Conservation (phyloP, 2,329 filamentous ascomycete genomes). For the Magnaporthiopsis poae region DNA sequence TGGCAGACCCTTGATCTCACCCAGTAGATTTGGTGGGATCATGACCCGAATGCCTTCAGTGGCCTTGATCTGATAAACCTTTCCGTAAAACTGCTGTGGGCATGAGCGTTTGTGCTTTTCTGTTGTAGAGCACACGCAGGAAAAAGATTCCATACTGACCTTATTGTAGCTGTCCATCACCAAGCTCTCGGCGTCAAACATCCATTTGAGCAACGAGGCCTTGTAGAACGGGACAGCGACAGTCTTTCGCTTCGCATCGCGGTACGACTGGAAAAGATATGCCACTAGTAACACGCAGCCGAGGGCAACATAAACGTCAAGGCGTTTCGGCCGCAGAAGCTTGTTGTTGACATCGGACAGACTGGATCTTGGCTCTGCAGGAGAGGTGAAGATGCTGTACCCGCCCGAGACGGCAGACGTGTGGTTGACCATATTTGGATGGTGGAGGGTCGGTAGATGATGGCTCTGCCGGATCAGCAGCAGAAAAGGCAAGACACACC, state of each 20-base stretch:
- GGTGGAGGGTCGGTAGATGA: not conserved
- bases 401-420: slow-evolving; percentile 12
- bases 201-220: slow-evolving; percentile 39
- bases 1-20: slow-evolving; percentile 37
- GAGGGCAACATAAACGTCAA: slow-evolving; percentile 33
- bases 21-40: slow-evolving; percentile 33
- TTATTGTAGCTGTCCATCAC: slow-evolving; percentile 40
- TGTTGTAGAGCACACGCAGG: not conserved
- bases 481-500: not conserved
- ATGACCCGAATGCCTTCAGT: slow-evolving; percentile 41
- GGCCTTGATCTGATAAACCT: slow-evolving; percentile 40
- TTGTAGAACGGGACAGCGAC: slow-evolving; percentile 37
- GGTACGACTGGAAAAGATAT: slow-evolving; percentile 27
- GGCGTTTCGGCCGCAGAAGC: slow-evolving; percentile 20
- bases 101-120: too few relatives aligned
- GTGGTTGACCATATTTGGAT: slow-evolving; percentile 15
- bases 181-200: slow-evolving; percentile 38
- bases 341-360: slow-evolving; percentile 19
- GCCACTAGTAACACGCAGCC: slow-evolving; percentile 25
- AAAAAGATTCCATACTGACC: slow-evolving; percentile 19
- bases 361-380: slow-evolving; percentile 16
- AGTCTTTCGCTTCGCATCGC: slow-evolving; percentile 18
- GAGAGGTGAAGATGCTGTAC: slow-evolving; percentile 15
- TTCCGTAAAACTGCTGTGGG: slow-evolving; percentile 32
- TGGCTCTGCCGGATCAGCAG: not conserved